Base-by-base conservation (phyloP, 257 asterid genomes). In the Solanum arcanum region DNA sequence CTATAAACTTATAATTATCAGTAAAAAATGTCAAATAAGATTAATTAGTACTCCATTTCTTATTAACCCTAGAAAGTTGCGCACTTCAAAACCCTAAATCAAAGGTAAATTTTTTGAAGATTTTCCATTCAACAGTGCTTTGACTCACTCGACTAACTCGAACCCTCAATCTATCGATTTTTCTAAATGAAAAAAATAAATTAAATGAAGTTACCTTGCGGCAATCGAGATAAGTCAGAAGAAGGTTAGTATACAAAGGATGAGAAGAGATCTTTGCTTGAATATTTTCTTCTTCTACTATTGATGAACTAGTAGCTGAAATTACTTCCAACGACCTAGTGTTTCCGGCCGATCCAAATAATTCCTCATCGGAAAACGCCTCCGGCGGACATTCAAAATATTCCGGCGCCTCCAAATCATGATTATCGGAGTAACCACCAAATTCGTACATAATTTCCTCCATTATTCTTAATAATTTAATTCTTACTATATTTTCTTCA, bases 191-290 rank as follows among this genome's bases (percentile, higher is more conserved):
- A 49, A 23, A 7, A 21, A 68, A 83, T 15, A 49, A 21, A 7
- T 15, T 31, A 83, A 1, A 21, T 35, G 1, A 1, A 37, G 10
- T 31, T 84, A 94, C 98, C 98, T 94, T 94, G 25, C 93, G 93
- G 87, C 95, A 94, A 59, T 93, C 92, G 69, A 94, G 88, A 85
- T 87, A 91, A 86, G 95, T 91, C 11, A 89, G 87, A 21, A 94
- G 90, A 86, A 94, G 86, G 66, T 91, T 94, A 20, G 97, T 75
- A 86, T 91, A 94, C 20, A 76, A 89, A 41, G 94, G 98, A 83
- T 94, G 97, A 7, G 95, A 89, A 60, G 96, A 93, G 49, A 37
- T 37, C 39, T 37, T 37, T 5, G 7, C 39, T 37, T 6, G 39
- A 37, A 37, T 37, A 37, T 37, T 37, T 37, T 37, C 39, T 37